Conservation (phyloP, 306 rosid genomes). For the Alnus rubra region DNA sequence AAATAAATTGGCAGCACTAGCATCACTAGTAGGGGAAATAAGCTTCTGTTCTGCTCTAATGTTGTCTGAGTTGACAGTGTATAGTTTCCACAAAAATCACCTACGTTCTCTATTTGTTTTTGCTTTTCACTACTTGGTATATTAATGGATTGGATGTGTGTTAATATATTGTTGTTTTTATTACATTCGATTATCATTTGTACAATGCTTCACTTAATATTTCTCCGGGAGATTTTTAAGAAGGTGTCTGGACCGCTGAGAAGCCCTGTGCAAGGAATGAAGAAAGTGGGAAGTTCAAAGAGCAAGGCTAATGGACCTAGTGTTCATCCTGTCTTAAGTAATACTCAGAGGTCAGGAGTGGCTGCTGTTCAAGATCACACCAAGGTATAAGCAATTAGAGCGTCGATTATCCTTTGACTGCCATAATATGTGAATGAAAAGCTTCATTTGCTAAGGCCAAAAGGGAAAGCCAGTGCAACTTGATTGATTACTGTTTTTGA, state of each 20-base stretch:
- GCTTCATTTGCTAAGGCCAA: slow-evolving; percentile 1
- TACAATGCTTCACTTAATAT: neutral
- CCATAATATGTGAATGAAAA: neutral
- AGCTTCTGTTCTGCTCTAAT: neutral
- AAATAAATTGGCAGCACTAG: too few relatives aligned
- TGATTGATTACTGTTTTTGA: neutral
- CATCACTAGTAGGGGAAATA: neutral
- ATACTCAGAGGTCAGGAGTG: slow-evolving; percentile 37
- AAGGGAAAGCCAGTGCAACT: neutral
- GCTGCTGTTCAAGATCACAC: slow-evolving; percentile 42
- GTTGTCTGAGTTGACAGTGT: neutral
- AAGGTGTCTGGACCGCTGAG: slow-evolving; percentile 63
- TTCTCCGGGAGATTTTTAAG: slow-evolving; percentile 49
- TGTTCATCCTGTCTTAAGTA: slow-evolving; percentile 36
- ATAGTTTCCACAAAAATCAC: neutral
- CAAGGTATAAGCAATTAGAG: slow-evolving; percentile 45
- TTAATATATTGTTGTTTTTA: neutral
- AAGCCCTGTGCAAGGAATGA: slow-evolving; percentile 45
- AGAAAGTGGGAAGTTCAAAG: slow-evolving; percentile 46
- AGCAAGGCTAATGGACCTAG: slow-evolving; percentile 40
- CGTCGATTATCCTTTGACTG: neutral
- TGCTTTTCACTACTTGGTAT: neutral
- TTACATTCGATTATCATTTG: neutral
- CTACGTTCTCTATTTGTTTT: neutral
- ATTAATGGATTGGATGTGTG: neutral